Conservation (phyloP, 176 grass and related monocot species). For the Sorghum bicolor region DNA sequence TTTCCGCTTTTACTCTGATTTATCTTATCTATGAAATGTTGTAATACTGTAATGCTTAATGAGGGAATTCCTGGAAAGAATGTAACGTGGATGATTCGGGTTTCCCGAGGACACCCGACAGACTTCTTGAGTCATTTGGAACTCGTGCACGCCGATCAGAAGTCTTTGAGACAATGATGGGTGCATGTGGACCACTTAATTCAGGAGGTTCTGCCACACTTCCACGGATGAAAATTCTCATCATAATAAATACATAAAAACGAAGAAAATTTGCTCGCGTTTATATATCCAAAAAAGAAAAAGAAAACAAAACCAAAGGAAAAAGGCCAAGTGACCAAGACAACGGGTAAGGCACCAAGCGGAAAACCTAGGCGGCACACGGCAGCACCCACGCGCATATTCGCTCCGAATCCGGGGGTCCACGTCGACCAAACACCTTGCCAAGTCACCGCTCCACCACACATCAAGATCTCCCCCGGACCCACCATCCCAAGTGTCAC, state of each 20-base stretch:
- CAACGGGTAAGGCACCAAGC: not conserved
- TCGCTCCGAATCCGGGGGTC: not conserved
- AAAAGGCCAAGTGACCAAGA: not conserved
- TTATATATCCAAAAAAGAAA: not conserved
- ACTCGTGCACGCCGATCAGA: too few relatives aligned
- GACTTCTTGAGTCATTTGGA: too few relatives aligned
- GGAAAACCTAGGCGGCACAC: not conserved
- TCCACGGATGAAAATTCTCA: not conserved
- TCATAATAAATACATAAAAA: not conserved
- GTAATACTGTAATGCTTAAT: too few relatives aligned
- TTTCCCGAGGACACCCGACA: too few relatives aligned
- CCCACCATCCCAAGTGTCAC: constrained; percentile 7
- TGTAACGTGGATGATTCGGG: too few relatives aligned
- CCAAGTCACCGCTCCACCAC: constrained; percentile 34
- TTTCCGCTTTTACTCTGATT: too few relatives aligned
- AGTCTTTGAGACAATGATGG: too few relatives aligned
- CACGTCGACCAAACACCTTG: not conserved
- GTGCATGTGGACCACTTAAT: too few relatives aligned
- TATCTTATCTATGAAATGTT: too few relatives aligned
- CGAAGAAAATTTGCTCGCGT: not conserved
- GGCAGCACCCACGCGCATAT: constrained; percentile 10
- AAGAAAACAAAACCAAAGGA: not conserved
- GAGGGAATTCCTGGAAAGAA: too few relatives aligned
- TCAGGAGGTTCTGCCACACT: too few relatives aligned
- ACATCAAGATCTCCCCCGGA: not conserved